Evolutionary conservation across 148 eudicot genomes (phyloP).

Genomic region (Camellia lanceoleosa): DNA sequence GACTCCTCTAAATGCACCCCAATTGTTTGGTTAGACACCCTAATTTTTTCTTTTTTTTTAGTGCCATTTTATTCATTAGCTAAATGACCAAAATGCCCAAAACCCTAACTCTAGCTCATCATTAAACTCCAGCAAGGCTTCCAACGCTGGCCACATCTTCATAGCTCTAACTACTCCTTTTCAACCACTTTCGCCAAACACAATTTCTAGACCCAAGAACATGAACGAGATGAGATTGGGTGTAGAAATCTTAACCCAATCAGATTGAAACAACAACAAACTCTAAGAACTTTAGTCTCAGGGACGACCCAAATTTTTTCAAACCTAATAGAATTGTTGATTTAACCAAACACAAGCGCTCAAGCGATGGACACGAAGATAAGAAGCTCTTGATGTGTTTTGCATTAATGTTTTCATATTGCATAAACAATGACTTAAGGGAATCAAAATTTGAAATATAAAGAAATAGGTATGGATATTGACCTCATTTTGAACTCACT

Average conservation of each 20-base stretch:
- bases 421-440: not conserved
- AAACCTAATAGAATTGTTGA: not conserved
- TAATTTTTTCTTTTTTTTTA: too few species aligned
- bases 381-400: not conserved
- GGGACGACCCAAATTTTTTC: not conserved
- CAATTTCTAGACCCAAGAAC: not conserved
- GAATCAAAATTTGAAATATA: not conserved
- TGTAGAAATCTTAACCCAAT: not conserved
- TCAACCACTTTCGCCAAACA: too few species aligned
- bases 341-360: not conserved
- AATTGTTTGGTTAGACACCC: too few species aligned
- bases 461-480: not conserved
- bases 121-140: too few species aligned
- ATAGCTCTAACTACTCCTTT: too few species aligned
- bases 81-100: too few species aligned
- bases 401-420: not conserved
- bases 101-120: too few species aligned
- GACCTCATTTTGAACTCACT: not conserved
- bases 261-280: not conserved
- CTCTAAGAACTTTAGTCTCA: not conserved
- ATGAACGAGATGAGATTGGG: slow-evolving; percentile 3
- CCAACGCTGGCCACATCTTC: too few species aligned
- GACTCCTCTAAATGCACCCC: too few species aligned
- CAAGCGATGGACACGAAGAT: not conserved
- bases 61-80: too few species aligned